A percentile compares a stretch with the other conserved stretches of the same genome.
These are phyloP conservation scores for Gliomastix tumulicola DNA, from an alignment of 2,329 filamentous ascomycete genomes.

Conservation along the genomic window DNA sequence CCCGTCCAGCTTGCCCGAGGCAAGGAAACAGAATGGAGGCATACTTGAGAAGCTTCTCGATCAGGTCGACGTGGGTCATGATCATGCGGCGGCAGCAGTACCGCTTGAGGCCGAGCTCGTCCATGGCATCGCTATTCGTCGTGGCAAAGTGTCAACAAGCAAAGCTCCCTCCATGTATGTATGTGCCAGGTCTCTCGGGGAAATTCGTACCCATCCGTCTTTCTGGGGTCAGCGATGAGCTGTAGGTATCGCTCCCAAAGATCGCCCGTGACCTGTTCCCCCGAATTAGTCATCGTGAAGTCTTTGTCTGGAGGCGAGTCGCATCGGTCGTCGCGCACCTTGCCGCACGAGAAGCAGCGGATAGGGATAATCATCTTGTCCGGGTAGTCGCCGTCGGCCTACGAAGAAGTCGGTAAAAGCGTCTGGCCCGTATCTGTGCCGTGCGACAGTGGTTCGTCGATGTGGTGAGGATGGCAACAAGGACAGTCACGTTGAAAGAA, in stretches of 20 bases:
- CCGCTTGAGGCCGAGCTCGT: constrained; percentile 83
- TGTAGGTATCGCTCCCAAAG: constrained; percentile 95
- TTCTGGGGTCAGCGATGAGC: constrained; percentile 67
- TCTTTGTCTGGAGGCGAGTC: too few species aligned
- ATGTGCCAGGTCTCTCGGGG: not conserved
- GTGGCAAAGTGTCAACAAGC: constrained; percentile 7
- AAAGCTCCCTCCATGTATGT: not conserved
- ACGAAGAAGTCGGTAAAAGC: too few species aligned
- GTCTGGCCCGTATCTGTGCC: too few species aligned
- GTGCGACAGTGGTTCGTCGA: too few species aligned
- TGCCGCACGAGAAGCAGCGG: constrained; percentile 97
- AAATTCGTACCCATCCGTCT: constrained; percentile 59
- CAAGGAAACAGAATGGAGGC: too few species aligned
- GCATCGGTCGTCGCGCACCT: constrained; percentile 50
- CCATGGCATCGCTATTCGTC: constrained; percentile 98
- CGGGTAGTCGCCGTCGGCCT: too few species aligned
- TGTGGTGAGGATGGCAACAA: too few species aligned
- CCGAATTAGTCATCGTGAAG: too few species aligned
- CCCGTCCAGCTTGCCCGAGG: too few species aligned
- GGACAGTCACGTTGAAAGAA: too few species aligned
- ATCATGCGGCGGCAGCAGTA: constrained; percentile 99
- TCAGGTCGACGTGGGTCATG: constrained; percentile 98
- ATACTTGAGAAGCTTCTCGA: constrained; percentile 95
- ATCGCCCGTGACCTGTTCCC: constrained; percentile 79
- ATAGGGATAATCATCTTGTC: constrained; percentile 94